Conservation (phyloP, 2,329 filamentous ascomycete genomes). For the Davidsoniella australis region DNA sequence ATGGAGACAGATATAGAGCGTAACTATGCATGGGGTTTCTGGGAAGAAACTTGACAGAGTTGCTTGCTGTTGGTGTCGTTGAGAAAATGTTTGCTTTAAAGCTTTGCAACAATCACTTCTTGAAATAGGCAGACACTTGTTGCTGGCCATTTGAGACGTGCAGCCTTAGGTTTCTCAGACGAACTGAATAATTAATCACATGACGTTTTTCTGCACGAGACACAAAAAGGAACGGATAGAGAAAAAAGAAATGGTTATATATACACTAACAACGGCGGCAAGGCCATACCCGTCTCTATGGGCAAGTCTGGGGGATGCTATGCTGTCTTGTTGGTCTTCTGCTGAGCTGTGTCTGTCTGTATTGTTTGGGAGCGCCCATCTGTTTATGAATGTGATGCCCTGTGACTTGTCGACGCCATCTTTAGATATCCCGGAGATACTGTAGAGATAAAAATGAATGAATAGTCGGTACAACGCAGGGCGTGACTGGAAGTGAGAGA, state of each 20-base stretch:
- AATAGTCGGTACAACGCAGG: too few species aligned
- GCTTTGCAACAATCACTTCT: not conserved
- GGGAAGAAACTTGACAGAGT: not conserved
- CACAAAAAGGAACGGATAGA: not conserved
- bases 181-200: too few species aligned
- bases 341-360: slow-evolving; percentile 2
- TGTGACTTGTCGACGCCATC: too few species aligned
- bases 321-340: slow-evolving; percentile 12
- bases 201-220: not conserved
- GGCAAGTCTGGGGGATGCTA: slow-evolving; percentile 15
- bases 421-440: too few species aligned
- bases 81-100: not conserved
- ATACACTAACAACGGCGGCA: slow-evolving; percentile 11
- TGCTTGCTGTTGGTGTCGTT: not conserved
- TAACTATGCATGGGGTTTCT: not conserved
- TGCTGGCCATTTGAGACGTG: too few species aligned
- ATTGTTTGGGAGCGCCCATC: slow-evolving; percentile 1
- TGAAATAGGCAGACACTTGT: too few species aligned
- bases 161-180: too few species aligned
- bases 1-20: not conserved
- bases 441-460: too few species aligned
- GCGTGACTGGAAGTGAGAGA: not conserved
- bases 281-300: slow-evolving; percentile 7
- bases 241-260: slow-evolving; percentile 9
- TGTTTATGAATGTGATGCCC: not conserved